Evolutionary conservation across 305 asterid genomes (phyloP), one percentile per base, ranked within the genome.

Genomic region (Fraxinus ornus): DNA sequence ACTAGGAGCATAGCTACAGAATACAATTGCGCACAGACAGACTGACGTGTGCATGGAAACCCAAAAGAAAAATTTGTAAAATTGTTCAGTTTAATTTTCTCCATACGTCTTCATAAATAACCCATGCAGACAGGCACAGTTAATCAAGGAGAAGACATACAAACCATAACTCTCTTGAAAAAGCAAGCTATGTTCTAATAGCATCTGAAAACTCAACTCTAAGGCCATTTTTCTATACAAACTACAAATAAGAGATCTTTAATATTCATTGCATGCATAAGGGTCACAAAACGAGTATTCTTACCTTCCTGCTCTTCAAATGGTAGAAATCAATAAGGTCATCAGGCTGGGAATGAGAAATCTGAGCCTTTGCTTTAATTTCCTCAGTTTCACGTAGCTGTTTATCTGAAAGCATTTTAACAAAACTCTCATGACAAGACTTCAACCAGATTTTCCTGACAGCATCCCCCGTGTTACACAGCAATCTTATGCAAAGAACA

Each of bases 251-350:
- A 52, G 72, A 22, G 72, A 8, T 62, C 32, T 8, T 21, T 7
- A 62, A 24, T 62, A 62, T 15, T 70, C 75, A 30, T 70, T 5
- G 10, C 75, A 66, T 24, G 8, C 35, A 78, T 19, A 71, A 41
- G 60, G 37, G 44, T 79, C 80, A 83, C 8, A 3, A 62, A 83
- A 35, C 28, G 26, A 79, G 41, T 76, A 66, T 60, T 75, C 81
- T 81, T 88, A 89, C 92, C 89, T 85, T 88, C 84, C 92, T 86
- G 80, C 90, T 89, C 88, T 89, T 89, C 85, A 89, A 84, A 84
- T 89, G 92, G 81, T 89, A 89, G 85, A 89, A 89, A 76, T 89
- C 91, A 80, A 89, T 89, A 24, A 89, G 92, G 78, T 89, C 92
- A 83, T 89, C 92, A 22, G 92, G 92, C 75, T 89, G 92, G 28